These are phyloP conservation scores for Xylaria nigripes DNA, from an alignment of 495 filamentous ascomycete genomes.

Conservation along the genomic window DNA sequence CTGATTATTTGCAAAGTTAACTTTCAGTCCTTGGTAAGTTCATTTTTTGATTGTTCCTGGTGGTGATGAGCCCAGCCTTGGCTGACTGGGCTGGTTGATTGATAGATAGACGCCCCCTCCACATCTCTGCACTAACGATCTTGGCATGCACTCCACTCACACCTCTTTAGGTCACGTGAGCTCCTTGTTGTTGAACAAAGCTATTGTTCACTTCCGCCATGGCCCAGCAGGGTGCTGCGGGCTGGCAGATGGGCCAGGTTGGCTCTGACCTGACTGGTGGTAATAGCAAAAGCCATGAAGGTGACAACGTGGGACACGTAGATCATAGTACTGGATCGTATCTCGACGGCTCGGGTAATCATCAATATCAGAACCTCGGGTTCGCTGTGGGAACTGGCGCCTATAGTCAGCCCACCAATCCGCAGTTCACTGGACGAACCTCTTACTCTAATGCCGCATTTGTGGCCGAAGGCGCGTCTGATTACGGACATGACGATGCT, in stretches of 20 bases:
- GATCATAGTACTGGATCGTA: conserved; percentile 3
- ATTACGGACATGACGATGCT: background rate
- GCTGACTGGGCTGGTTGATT: background rate
- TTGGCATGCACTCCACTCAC: conserved; percentile 10
- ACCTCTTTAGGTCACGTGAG: conserved; percentile 9
- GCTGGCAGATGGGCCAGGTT: conserved; percentile 2
- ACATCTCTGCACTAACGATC: background rate
- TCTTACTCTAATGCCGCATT: background rate
- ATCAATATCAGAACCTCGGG: background rate
- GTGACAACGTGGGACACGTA: background rate
- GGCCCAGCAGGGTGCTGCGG: conserved; percentile 7
- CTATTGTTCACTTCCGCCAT: background rate
- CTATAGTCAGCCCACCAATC: conserved; percentile 2
- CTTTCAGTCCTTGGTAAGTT: conserved; percentile 1
- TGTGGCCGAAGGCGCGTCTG: background rate
- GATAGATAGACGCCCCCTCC: conserved; percentile 3
- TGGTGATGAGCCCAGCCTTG: background rate
- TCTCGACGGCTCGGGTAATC: background rate
- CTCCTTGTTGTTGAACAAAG: background rate
- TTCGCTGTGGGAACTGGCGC: background rate
- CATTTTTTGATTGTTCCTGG: background rate
- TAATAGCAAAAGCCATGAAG: background rate
- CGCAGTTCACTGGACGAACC: background rate
- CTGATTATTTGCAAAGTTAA: background rate
- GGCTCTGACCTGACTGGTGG: background rate